These are phyloP conservation scores for Suillus occidentalis DNA, from an alignment of 768 basidiomycete species.

Conservation along the genomic window DNA sequence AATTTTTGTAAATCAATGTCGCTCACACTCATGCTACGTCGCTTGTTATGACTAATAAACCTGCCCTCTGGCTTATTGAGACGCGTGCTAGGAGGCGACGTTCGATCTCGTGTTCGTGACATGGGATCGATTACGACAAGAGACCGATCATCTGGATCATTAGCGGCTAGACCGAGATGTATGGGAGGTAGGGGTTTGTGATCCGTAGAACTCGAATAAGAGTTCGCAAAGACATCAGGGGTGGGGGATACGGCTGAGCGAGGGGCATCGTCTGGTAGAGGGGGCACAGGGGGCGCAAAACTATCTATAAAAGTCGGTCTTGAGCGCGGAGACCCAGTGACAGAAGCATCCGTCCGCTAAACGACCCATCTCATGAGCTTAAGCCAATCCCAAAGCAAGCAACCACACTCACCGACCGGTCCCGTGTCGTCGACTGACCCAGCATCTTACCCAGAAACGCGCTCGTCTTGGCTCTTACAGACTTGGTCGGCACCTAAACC, in stretches of 20 bases:
- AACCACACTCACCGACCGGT: conserved; percentile 58
- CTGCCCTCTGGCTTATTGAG: conserved; percentile 29
- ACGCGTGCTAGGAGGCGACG: conserved; percentile 31
- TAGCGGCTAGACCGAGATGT: conserved; percentile 36
- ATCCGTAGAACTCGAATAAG: conserved; percentile 33
- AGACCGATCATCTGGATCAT: conserved; percentile 53
- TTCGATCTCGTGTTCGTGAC: conserved; percentile 37
- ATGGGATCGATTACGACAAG: conserved; percentile 56
- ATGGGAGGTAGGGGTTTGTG: conserved; percentile 71
- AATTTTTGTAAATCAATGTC: conserved; percentile 57
- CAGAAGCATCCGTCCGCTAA: conserved; percentile 57
- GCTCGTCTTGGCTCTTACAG: conserved; percentile 77
- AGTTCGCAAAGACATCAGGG: conserved; percentile 49
- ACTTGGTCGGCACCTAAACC: conserved; percentile 49
- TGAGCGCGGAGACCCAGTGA: conserved; percentile 24
- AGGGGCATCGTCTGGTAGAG: conserved; percentile 47
- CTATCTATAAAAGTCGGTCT: conserved; percentile 34
- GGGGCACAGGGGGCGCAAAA: conserved; percentile 43
- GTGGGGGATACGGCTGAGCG: conserved; percentile 45
- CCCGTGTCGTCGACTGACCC: conserved; percentile 61
- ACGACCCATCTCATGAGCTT: neutral
- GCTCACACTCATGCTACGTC: conserved; percentile 74
- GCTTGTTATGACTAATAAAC: conserved; percentile 41
- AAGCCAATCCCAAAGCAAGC: neutral
- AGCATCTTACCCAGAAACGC: conserved; percentile 81